Evolutionary conservation across 805 yeast species (phyloP), one percentile per base, ranked within the genome.

Genomic region (Kuraishia capsulata): DNA sequence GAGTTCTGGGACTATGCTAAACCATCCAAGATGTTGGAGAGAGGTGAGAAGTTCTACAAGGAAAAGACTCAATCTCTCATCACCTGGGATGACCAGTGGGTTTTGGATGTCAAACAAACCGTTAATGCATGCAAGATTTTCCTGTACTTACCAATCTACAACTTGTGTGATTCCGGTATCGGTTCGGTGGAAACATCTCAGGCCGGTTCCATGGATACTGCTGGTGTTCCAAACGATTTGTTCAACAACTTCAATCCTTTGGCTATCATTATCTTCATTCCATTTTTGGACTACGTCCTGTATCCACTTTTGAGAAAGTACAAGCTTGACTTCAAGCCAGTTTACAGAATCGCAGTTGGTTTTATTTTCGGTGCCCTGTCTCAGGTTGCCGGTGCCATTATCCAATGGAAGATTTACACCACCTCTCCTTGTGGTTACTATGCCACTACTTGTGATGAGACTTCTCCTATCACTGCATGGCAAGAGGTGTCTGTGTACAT

Each of bases 171-270:
- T 49, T 57, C 66, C 42, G 77, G 77, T 44, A 60, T 71, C 48
- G 74, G 74, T 21, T 56, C 68, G 30, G 43, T 26, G 11, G 24
- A 34, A 21, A 70, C 65, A 40, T 67, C 76, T 3, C 77, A 71
- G 52, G 76, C 77, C 36, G 75, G 73, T 44, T 64, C 74, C 24
- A 71, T 73, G 78, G 53, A 64, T 6, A 59, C 71, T 23, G 56
- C 69, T 23, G 75, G 76, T 35, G 73, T 73, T 47, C 78, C 78
- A 42, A 73, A 73, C 48, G 78, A 73, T 59, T 63, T 73, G 48
- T 69, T 71, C 57, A 65, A 61, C 45, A 73, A 71, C 49, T 72
- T 73, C 59, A 73, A 73, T 47, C 76, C 75, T 35, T 60, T 73
- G 42, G 65, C 77, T 13, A 73, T 73, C 47, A 70, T 73, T 44